A percentile compares a stretch with the other conserved stretches of the same genome.
These are phyloP conservation scores for Rhizopogon roseolus DNA, from an alignment of 768 basidiomycete genomes.

Conservation along the genomic window DNA sequence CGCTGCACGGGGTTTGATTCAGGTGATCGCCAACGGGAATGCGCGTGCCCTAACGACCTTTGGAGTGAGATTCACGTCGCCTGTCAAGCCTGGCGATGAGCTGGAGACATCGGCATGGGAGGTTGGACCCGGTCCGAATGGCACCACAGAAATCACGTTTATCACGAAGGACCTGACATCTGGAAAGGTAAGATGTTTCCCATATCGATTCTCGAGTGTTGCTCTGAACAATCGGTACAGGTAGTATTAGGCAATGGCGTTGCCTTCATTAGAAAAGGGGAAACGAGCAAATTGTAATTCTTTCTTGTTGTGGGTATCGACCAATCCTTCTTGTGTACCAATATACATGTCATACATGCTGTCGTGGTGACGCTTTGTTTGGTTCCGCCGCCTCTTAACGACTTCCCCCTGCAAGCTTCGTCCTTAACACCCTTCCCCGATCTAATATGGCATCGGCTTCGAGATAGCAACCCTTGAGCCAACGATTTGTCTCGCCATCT, in stretches of 20 bases:
- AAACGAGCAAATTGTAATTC: conserved; percentile 38
- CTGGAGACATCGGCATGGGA: conserved; percentile 81
- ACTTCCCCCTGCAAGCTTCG: conserved; percentile 11
- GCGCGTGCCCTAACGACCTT: conserved; percentile 61
- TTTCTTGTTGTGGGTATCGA: neutral
- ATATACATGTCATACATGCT: neutral
- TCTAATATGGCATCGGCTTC: conserved; percentile 65
- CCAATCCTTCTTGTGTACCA: neutral
- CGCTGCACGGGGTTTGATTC: conserved; percentile 70
- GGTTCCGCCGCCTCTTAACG: neutral
- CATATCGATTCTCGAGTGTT: neutral
- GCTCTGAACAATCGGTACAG: conserved; percentile 19
- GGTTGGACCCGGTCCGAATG: conserved; percentile 58
- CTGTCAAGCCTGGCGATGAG: conserved; percentile 78
- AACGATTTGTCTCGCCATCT: conserved; percentile 56
- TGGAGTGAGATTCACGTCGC: conserved; percentile 75
- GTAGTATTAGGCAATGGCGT: conserved; percentile 55
- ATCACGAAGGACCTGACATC: conserved; percentile 54
- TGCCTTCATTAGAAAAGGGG: conserved; percentile 55
- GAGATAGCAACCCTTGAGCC: conserved; percentile 88
- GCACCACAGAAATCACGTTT: conserved; percentile 56
- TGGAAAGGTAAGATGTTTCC: conserved; percentile 43
- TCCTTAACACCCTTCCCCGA: conserved; percentile 48
- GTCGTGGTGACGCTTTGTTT: neutral
- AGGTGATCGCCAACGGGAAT: conserved; percentile 55